Evolutionary conservation across 2,329 filamentous ascomycete species (phyloP), one percentile per base, ranked within the genome.

Genomic region (Fonsecaea erecta): DNA sequence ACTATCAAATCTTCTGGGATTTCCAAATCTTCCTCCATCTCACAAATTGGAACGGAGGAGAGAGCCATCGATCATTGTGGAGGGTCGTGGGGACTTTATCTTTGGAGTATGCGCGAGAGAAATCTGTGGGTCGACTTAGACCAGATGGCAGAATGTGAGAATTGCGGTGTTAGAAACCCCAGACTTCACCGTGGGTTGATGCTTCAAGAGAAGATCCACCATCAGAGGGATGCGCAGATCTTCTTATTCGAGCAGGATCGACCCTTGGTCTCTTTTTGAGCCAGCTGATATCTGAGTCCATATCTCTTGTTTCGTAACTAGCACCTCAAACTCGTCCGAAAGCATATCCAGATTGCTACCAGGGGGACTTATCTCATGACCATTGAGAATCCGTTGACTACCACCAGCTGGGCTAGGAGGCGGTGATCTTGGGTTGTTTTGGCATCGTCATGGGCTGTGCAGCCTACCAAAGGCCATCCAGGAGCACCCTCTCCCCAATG

Each of bases 301-400:
- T 60, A 60, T 60, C 57, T 60, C 46, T 60, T 32, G 46, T 52
- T 37, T 60, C 51, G 52, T n/a, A 32, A 40, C 52, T 61, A 54
- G 35, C 51, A 60, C 32, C 57, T 37, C 16, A 28, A 32, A 37
- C 43, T 35, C 30, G 28, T 35, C 57, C 54, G 12, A 58, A 63
- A 52, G 61, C 54, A 63, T 63, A 63, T 53, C 58, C 28, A 48
- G 51, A 59, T 16, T 52, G 43, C 32, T 34, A 46, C 46, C 26
- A 48, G 7, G 18, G 21, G 46, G 24, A 52, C 52, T 61, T 64
- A 63, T 63, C 60, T 54, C 57, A 61, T 63, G 64, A 67, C 64
- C 64, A 61, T 43, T 52, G 32, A 52, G 26, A 53, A 40, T 59
- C 37, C 57, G 34, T 60, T 30, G n/a, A 56, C 64, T 63, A 64